These are phyloP conservation scores for Wickerhamomyces chaumierensis DNA, from an alignment of 805 yeast species.

Conservation along the genomic window DNA sequence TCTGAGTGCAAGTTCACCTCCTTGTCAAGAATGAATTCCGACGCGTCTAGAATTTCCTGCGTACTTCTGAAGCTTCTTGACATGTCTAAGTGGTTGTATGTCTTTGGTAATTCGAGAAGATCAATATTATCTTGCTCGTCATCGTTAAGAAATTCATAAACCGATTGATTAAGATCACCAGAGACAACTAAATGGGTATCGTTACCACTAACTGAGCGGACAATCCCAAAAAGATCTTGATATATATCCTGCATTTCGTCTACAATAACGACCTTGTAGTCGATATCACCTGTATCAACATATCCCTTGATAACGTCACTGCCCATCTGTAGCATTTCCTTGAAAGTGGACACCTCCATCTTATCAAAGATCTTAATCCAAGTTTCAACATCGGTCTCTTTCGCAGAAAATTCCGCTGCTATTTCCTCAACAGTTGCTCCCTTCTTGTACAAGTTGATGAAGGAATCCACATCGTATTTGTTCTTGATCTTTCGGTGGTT, in stretches of 20 bases:
- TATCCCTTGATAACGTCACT: constrained; percentile 20
- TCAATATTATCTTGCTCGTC: constrained; percentile 22
- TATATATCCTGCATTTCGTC: constrained; percentile 73
- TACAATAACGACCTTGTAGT: constrained; percentile 36
- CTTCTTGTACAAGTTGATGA: not conserved
- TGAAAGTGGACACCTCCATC: constrained; percentile 10
- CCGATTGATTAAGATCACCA: constrained; percentile 64
- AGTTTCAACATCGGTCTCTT: not conserved
- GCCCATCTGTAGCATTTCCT: constrained; percentile 19
- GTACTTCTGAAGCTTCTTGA: constrained; percentile 50
- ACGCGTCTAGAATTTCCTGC: constrained; percentile 39
- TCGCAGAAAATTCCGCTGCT: not conserved
- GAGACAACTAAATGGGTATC: constrained; percentile 50
- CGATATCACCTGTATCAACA: constrained; percentile 4
- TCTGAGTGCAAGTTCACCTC: constrained; percentile 2
- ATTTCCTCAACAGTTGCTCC: not conserved
- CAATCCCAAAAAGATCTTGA: constrained; percentile 33
- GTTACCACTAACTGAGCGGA: constrained; percentile 23
- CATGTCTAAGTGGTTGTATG: constrained; percentile 21
- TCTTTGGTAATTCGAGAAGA: constrained; percentile 11
- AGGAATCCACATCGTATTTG: constrained; percentile 5
- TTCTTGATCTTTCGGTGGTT: constrained; percentile 5
- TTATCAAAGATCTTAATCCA: constrained; percentile 6
- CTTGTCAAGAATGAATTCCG: constrained; percentile 18
- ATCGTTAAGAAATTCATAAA: constrained; percentile 56